Conservation (phyloP, 208 protist genomes). For the Crithidia brevicula region DNA sequence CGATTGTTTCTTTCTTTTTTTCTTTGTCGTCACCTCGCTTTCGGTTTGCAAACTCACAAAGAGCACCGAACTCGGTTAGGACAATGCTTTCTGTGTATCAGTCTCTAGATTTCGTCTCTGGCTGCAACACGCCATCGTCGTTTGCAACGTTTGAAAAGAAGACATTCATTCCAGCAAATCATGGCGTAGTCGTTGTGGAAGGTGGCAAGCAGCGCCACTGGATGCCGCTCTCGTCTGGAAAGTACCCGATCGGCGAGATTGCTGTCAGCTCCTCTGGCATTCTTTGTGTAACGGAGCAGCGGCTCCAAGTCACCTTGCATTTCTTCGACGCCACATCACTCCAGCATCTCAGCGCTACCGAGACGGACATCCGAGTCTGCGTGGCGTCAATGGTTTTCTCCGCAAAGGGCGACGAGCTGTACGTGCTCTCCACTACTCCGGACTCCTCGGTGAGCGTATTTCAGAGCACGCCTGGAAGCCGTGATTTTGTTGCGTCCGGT, state of each 20-base stretch:
- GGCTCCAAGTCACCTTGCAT: slow-evolving; percentile 54
- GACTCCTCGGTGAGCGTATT: slow-evolving; percentile 43
- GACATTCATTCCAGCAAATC: slow-evolving; percentile 48
- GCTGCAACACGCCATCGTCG: slow-evolving; percentile 33
- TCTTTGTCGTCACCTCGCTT: too few relatives aligned
- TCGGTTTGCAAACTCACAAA: too few relatives aligned
- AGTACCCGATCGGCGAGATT: slow-evolving; percentile 57
- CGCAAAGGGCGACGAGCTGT: slow-evolving; percentile 49
- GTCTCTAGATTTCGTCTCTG: slow-evolving; percentile 29
- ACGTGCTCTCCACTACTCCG: slow-evolving; percentile 53
- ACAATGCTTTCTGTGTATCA: neutral
- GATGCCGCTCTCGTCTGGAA: slow-evolving; percentile 46
- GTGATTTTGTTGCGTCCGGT: slow-evolving; percentile 19
- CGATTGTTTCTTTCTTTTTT: slow-evolving; percentile 15
- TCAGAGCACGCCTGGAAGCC: slow-evolving; percentile 4
- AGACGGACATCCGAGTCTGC: slow-evolving; percentile 48
- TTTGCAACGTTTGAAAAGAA: slow-evolving; percentile 36
- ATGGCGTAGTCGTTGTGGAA: slow-evolving; percentile 46
- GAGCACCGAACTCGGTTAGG: neutral
- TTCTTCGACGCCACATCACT: slow-evolving; percentile 57
- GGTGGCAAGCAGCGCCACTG: slow-evolving; percentile 43
- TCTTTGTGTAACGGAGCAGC: slow-evolving; percentile 63
- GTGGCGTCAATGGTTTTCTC: slow-evolving; percentile 64
- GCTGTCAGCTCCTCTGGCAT: slow-evolving; percentile 34
- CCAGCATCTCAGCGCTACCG: slow-evolving; percentile 42